These are phyloP conservation scores for Leptographium lundbergii DNA, from an alignment of 2,329 filamentous ascomycete genomes.

Conservation along the genomic window DNA sequence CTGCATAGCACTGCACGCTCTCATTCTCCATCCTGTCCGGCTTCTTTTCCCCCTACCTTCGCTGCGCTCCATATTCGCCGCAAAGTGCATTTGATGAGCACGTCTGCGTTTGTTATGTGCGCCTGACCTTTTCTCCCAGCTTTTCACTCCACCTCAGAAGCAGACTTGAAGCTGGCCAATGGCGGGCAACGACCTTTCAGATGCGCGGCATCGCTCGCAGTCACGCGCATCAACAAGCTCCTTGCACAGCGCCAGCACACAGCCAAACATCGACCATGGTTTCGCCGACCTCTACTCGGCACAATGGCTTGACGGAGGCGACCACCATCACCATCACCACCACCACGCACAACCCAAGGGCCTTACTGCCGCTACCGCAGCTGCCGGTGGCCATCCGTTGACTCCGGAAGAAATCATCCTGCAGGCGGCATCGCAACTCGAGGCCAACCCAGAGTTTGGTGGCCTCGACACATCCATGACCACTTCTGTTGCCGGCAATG, in stretches of 20 bases:
- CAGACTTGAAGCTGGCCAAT: slow-evolving; percentile 20
- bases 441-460: slow-evolving; percentile 31
- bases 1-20: not conserved
- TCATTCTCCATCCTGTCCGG: not conserved
- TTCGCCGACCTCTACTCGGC: slow-evolving; percentile 33
- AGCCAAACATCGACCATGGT: slow-evolving; percentile 37
- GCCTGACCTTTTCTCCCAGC: not conserved
- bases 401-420: slow-evolving; percentile 48
- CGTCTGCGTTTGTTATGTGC: slow-evolving; percentile 1
- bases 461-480: slow-evolving; percentile 38
- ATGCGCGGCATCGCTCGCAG: slow-evolving; percentile 36
- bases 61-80: not conserved
- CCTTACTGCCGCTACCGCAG: not conserved
- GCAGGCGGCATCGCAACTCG: slow-evolving; percentile 43
- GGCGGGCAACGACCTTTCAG: slow-evolving; percentile 18
- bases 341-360: slow-evolving; percentile 27
- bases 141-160: not conserved
- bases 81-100: not conserved
- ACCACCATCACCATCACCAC: slow-evolving; percentile 29
- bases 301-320: slow-evolving; percentile 33
- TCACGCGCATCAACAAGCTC: slow-evolving; percentile 45
- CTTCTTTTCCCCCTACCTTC: not conserved
- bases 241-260: slow-evolving; percentile 39
- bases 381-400: slow-evolving; percentile 29
- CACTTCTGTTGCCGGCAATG: slow-evolving; percentile 25